Evolutionary conservation across 768 basidiomycete species (phyloP), one percentile per base, ranked within the genome.

Genomic region (Hydnomerulius pinastri): DNA sequence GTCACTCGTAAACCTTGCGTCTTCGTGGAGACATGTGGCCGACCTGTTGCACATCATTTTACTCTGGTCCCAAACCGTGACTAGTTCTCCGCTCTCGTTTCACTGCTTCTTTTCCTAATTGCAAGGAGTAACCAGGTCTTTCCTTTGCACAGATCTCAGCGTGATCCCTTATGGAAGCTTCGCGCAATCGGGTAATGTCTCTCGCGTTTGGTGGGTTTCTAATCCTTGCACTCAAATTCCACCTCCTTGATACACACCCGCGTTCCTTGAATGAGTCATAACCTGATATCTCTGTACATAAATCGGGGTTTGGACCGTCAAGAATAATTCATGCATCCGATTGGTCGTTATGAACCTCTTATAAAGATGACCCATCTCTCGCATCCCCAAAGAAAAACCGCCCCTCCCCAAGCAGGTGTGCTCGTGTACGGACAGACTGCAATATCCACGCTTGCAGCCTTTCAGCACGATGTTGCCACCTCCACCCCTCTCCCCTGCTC

Each of bases 401-500:
- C n/a, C 24, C 24, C 17, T 20, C 35, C 45, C 13, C 32, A 17
- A 13, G 10, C 17, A 48, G 25, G 32, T 38, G 23, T 42, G 35
- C 18, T 21, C 18, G 13, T 24, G 29, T 15, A 18, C 33, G 27
- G 21, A 44, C 28, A 30, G 38, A 38, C 23, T 51, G n/a, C 30
- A 27, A 9, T n/a, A 17, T 35, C 38, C 23, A 18, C 15, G 2
- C 27, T 40, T 33, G 35, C 35, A 24, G 43, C 4, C 11, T 37
- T 23, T 21, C 18, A 35, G 13, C n/a, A 42, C 27, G 29, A 64
- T 67, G 62, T 39, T 30, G 11, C 23, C 37, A 46, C 37, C 43
- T 33, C 10, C 37, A 46, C 37, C 43, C 29, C 10, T 39, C 18
- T 38, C 48, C 9, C 43, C 46, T 2, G 6, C 17, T 17, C 41